Conservation (phyloP, 306 rosid species). For the barrel medic (Medicago truncatula) region DNA sequence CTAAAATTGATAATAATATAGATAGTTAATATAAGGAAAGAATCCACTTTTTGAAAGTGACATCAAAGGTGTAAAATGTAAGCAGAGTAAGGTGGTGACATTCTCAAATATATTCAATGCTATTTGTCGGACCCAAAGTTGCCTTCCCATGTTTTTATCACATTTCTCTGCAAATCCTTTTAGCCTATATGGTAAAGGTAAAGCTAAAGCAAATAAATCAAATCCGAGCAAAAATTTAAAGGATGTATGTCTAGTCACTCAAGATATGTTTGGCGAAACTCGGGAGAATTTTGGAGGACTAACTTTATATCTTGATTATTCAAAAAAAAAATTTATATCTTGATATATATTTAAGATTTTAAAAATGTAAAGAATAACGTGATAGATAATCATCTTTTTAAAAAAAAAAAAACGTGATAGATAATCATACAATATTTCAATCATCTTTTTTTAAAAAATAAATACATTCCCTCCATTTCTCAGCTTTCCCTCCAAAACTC, state of each 20-base stretch:
- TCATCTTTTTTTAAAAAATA: too few species aligned
- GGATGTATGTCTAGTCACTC: slow-evolving; percentile 36
- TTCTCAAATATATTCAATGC: slow-evolving; percentile 40
- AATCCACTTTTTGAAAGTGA: slow-evolving; percentile 35
- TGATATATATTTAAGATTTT: too few species aligned
- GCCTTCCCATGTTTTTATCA: slow-evolving; percentile 35
- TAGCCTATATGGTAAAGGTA: slow-evolving; percentile 8
- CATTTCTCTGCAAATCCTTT: slow-evolving; percentile 12
- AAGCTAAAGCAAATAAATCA: slow-evolving; percentile 41
- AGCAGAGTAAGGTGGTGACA: slow-evolving; percentile 37
- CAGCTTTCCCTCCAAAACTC: too few species aligned
- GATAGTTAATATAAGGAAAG: slow-evolving; percentile 1
- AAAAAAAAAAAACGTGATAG: too few species aligned
- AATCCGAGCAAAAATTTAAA: slow-evolving; percentile 38
- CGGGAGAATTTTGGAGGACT: too few species aligned
- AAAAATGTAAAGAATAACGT: too few species aligned
- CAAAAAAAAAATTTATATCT: too few species aligned
- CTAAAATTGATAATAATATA: slow-evolving; percentile 8
- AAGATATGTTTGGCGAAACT: too few species aligned
- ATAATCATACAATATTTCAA: too few species aligned
- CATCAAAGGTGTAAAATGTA: slow-evolving; percentile 40
- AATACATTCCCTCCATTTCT: too few species aligned
- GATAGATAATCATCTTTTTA: too few species aligned
- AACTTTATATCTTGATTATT: too few species aligned
- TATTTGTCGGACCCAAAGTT: slow-evolving; percentile 47